Base-by-base conservation (phyloP, 148 eudicot species). In the Heliamphora exappendiculata region DNA sequence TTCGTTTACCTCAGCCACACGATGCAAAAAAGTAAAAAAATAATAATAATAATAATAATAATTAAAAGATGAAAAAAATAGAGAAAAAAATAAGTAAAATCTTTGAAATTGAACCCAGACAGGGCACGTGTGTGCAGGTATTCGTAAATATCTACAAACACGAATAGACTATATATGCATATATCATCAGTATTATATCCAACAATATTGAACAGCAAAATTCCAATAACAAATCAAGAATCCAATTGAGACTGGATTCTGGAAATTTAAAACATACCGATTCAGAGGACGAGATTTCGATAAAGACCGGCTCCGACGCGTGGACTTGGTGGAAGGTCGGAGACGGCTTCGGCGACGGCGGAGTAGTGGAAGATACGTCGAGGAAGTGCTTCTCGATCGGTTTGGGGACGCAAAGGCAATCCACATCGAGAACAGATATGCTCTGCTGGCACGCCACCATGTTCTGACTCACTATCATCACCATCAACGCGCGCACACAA, bases 231-330 rank as follows among this genome's bases (percentile, higher is more conserved):
- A 22, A 53, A 72, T 26, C 45, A 68, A 70, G 44, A 41, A n/a
- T 2, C 4, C 37, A 79, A 70, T 28, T 66, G 1, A 4, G 41
- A 53, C 19, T 67, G 31, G 24, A 50, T 3, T 33, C 13, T 20
- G 49, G 67, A n/a, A 49, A 22, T 12, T 11, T 7, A 28, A 78
- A 7, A 50, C 78, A 3, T 51, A 85, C 88, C 81, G 85, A 78
- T 44, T 81, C 81, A 51, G 84, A 76, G 50, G 58, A 77, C 57
- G 85, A 77, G 31, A 82, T 45, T 12, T 82, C 74, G 49, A 80
- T 17, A 22, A 80, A 66, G 31, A 76, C 74, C 2, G 80, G 65
- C 9, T 75, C 82, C 12, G 78, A 74, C 14, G 54, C 58, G 24
- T 14, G 70, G 28, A 54, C 14, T 26, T 51, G 42, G 42, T 24